These are phyloP conservation scores for Ceratobasidium sp. DNA, from an alignment of 1,284 basidiomycete species.

Conservation along the genomic window DNA sequence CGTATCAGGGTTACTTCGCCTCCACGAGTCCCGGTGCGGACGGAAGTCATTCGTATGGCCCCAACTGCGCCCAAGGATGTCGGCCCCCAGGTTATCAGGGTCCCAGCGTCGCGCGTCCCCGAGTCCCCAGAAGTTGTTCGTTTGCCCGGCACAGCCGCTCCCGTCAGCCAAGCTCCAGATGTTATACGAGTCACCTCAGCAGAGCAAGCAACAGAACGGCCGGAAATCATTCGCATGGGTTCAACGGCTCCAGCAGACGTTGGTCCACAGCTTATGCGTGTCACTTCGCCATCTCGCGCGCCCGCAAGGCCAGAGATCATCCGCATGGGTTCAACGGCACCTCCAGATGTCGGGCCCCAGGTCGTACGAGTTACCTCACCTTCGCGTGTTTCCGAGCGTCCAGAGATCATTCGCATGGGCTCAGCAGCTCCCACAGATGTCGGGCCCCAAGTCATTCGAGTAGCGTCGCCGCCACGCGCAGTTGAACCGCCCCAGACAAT, in stretches of 20 bases:
- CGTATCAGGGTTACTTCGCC: slow-evolving; percentile 39
- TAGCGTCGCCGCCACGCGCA: not conserved
- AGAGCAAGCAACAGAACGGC: not conserved
- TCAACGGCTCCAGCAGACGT: not conserved
- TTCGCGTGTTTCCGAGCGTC: slow-evolving; percentile 24
- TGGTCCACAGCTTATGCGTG: slow-evolving; percentile 28
- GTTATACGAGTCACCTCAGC: slow-evolving; percentile 26
- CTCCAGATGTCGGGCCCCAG: slow-evolving; percentile 11
- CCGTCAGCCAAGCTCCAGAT: not conserved
- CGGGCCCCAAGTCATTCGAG: slow-evolving; percentile 32
- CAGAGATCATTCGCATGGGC: slow-evolving; percentile 45
- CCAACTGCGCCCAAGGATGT: slow-evolving; percentile 1
- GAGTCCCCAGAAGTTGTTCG: slow-evolving; percentile 5
- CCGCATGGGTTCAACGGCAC: slow-evolving; percentile 27
- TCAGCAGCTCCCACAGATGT: slow-evolving; percentile 9
- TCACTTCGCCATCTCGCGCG: slow-evolving; percentile 26
- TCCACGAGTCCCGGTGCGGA: slow-evolving; percentile 17
- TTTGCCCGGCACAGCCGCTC: slow-evolving; percentile 5
- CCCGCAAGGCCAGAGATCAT: slow-evolving; percentile 35
- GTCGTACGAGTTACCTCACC: slow-evolving; percentile 38
- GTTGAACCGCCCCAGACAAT: not conserved
- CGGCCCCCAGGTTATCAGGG: slow-evolving; percentile 35
- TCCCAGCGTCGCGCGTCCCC: slow-evolving; percentile 10
- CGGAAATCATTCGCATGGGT: slow-evolving; percentile 29
- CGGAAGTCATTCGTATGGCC: slow-evolving; percentile 38